Evolutionary conservation across 176 grass and related monocot genomes (phyloP).

Genomic region (Triticum urartu): DNA sequence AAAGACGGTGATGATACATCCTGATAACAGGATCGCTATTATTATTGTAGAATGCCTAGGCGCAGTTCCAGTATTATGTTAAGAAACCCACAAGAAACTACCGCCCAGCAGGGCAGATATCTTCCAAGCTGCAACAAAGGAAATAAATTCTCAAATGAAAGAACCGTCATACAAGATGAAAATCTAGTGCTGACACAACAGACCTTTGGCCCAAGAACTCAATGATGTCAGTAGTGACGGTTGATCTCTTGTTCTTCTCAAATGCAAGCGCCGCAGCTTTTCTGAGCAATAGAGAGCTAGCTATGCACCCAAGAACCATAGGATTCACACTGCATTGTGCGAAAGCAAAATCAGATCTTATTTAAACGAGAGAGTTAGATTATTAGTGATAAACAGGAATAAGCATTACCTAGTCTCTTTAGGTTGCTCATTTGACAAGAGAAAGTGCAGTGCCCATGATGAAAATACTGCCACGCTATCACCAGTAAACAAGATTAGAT

Average conservation of each 20-base stretch:
- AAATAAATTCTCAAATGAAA: not conserved
- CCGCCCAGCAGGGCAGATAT: slow-evolving; percentile 58
- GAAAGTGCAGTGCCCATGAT: slow-evolving; percentile 56
- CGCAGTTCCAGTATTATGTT: not conserved
- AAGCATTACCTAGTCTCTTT: slow-evolving; percentile 57
- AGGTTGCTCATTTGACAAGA: slow-evolving; percentile 42
- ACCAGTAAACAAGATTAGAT: slow-evolving; percentile 8
- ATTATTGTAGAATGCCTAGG: not conserved
- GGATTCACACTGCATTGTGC: slow-evolving; percentile 61
- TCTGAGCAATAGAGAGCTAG: slow-evolving; percentile 69
- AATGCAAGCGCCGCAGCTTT: slow-evolving; percentile 68
- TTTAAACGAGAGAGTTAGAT: not conserved
- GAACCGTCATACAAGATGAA: not conserved
- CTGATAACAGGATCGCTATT: not conserved
- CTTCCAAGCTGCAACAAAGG: slow-evolving; percentile 63
- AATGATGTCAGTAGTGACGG: slow-evolving; percentile 79
- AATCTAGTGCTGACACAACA: not conserved
- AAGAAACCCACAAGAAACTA: not conserved
- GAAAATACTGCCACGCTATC: slow-evolving; percentile 80
- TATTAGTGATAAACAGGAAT: slow-evolving; percentile 1
- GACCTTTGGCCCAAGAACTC: slow-evolving; percentile 55
- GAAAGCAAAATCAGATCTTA: not conserved
- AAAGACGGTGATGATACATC: not conserved
- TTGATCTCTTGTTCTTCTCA: slow-evolving; percentile 67
- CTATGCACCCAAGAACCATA: slow-evolving; percentile 79